Evolutionary conservation across 2,329 filamentous ascomycete genomes (phyloP), one percentile per base, ranked within the genome.

Genomic region (Fusarium proliferatum): DNA sequence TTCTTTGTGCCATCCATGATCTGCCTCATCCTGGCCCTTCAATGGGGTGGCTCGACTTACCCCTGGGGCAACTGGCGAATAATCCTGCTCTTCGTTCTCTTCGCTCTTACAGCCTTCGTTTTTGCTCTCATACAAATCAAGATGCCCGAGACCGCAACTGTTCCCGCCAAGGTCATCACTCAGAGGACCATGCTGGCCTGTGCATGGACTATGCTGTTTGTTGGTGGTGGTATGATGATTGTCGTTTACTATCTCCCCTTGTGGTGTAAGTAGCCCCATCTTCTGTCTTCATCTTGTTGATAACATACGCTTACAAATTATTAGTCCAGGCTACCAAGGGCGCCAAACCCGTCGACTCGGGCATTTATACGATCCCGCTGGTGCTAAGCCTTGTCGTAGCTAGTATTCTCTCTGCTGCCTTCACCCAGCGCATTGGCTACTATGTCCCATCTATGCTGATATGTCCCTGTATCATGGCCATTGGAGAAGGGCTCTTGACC

Each of bases 1-100:
- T 85, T 91, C 79, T 88, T 92, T 71, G 80, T 92, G 21, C 89
- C 90, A 0, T 85, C 86, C 38, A 85, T 91, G 43, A 84, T 91
- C 19, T 89, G 86, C 69, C 86, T 92, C 42, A 80, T 92, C 6
- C 82, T 93, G 9, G 90, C 90, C 2, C 82, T 93, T 39, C 88
- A 92, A 75, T 92, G 89, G 90, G 89, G 89, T 58, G 89, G 89
- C 7, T 84, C 85, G 5, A 84, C 79, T 5, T 88, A 89, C 72
- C 69, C 82, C 0, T 91, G 89, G 89, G 81, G 78, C 43, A 84
- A 82, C 71, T 86, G 86, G 81, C 85, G 86, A 48, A 85, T 90
- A 61, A 85, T 90, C 55, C 73, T 86, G 12, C 82, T 91, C n/a
- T 84, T 91, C 13, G 81, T 85, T 48, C 71, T 89, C 15, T 89